Percentiles rank a stretch among this genome's conserved stretches.
These are phyloP conservation scores for Ophiostoma novo-ulmi DNA, from an alignment of 2,329 filamentous ascomycete species.

Conservation along the genomic window DNA sequence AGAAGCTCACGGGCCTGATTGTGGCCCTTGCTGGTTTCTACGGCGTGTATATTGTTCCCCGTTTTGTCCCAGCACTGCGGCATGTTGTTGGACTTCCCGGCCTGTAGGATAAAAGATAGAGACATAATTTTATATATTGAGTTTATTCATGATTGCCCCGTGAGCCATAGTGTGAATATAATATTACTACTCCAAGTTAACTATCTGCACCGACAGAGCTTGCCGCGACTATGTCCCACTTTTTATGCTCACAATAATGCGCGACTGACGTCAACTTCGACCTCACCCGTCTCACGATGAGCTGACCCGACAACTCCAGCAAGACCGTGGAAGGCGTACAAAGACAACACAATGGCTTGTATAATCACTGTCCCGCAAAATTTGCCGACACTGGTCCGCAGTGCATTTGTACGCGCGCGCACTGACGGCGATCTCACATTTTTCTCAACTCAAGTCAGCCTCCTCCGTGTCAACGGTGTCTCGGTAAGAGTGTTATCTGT, in stretches of 20 bases:
- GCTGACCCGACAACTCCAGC: background rate
- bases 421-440: slow-evolving; percentile 48
- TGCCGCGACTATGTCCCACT: background rate
- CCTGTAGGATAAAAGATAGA: slow-evolving; percentile 35
- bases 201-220: background rate
- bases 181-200: background rate
- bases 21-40: slow-evolving; percentile 47
- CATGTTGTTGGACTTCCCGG: slow-evolving; percentile 48
- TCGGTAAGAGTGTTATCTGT: slow-evolving; percentile 37
- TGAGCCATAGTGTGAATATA: background rate
- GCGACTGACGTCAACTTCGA: background rate
- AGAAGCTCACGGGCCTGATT: slow-evolving; percentile 65
- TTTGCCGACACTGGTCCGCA: slow-evolving; percentile 48
- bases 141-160: background rate
- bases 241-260: background rate
- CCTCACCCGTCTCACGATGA: background rate
- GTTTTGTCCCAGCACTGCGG: slow-evolving; percentile 45
- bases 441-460: slow-evolving; percentile 49
- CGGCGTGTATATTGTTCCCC: slow-evolving; percentile 47
- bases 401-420: slow-evolving; percentile 46
- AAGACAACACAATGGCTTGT: background rate
- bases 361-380: slow-evolving; percentile 40
- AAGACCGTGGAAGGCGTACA: background rate
- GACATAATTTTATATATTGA: background rate
- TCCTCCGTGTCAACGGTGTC: slow-evolving; percentile 42